Evolutionary conservation across 1,284 basidiomycete genomes (phyloP), one percentile per base, ranked within the genome.

Genomic region (Leccinum holopus): DNA sequence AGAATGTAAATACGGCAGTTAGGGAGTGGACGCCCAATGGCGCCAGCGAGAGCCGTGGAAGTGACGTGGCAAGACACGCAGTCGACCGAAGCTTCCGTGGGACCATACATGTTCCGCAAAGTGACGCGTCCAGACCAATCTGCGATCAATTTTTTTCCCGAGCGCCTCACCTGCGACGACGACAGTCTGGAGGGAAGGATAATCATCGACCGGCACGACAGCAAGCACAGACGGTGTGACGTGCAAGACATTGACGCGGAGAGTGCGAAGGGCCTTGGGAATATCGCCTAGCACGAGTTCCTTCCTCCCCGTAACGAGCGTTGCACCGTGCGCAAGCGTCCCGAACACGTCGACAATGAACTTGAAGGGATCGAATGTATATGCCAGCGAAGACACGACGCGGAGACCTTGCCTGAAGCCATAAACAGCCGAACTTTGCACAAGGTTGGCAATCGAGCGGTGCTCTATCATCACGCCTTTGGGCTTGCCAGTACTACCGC

Each of bases 71-170:
- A 74, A n/a, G 69, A 73, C 1, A 69, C 66, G 41, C 72, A 74
- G 52, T 73, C 71, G 16, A 75, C 71, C 3, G 74, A 65, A 18
- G 73, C 71, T 60, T 76, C 75, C 0, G 75, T 76, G 3, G 75
- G 75, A n/a, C 75, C 75, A 57, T 77, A 76, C 66, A 75, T 73
- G 62, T 76, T 76, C 51, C 68, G 71, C 54, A 74, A 63, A 28
- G 60, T 67, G 57, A 75, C 70, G 10, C 57, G 66, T 53, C 64
- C 64, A 1, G 66, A 74, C 73, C 73, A 75, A 32, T 73, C 67
- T 55, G 70, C 66, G 21, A 75, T 69, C 8, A 70, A 62, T 41
- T 73, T 73, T 60, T 60, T 66, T 74, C 8, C 72, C 67, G 10
- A 74, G 71, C 7, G 69, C 66, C 60, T 74, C 72, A 12, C 72